These are phyloP conservation scores for Aegilops tauschii DNA, from an alignment of 176 grass and related monocot genomes.

Conservation along the genomic window DNA sequence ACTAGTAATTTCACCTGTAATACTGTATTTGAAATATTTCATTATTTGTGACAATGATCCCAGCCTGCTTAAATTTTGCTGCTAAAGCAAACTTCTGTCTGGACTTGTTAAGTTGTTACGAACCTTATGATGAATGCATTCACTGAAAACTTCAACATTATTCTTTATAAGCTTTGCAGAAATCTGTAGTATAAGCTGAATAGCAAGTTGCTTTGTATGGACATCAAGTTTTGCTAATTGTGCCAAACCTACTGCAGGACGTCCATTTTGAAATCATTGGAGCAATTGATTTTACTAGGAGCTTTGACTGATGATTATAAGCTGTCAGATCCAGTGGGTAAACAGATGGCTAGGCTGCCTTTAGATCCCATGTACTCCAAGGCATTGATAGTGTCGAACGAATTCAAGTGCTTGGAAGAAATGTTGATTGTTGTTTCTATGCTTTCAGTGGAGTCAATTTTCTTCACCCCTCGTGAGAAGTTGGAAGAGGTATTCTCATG, in stretches of 20 bases:
- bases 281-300: constrained; percentile 78
- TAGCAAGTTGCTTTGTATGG: not conserved
- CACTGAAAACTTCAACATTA: not conserved
- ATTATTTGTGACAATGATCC: not conserved
- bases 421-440: constrained; percentile 97
- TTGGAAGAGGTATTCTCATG: constrained; percentile 75
- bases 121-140: not conserved
- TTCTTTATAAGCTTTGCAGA: constrained; percentile 1
- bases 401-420: constrained; percentile 97
- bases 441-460: constrained; percentile 97
- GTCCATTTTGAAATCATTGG: constrained; percentile 91
- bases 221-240: constrained; percentile 8
- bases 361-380: constrained; percentile 98
- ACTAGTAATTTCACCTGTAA: not conserved
- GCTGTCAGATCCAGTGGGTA: constrained; percentile 75
- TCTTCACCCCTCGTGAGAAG: constrained; percentile 81
- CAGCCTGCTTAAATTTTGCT: not conserved
- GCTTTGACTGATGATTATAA: constrained; percentile 88
- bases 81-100: not conserved
- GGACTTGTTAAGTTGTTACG: not conserved
- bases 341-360: constrained; percentile 86
- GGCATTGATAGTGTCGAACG: constrained; percentile 65
- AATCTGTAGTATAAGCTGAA: not conserved
- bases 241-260: constrained; percentile 47
- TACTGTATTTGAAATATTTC: constrained; percentile 11